Base-by-base conservation (phyloP, 805 yeast species). In the Candida dendrica region DNA sequence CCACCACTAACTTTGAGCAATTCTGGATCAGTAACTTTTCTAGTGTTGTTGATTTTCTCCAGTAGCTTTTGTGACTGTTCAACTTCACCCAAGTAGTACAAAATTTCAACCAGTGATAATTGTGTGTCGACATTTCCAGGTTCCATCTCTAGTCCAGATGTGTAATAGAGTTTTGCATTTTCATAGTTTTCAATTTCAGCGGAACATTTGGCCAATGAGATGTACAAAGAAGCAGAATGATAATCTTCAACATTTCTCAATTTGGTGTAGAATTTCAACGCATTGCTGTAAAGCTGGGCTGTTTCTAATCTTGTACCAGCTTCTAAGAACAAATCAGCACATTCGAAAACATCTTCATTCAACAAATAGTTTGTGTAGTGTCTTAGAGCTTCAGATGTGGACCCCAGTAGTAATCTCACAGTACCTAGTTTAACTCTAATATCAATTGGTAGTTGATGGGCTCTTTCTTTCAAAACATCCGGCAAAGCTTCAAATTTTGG, bases 401-500 rank as follows among this genome's bases (percentile, higher is more conserved):
- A 71, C 40, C 77, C 80, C 31, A 77, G 63, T 42, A 79, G 77
- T 27, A 93, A 63, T 44, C 98, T 71, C 38, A 86, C 69, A 10
- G 79, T 60, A 0, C 96, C 95, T 19, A 93, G 58, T 59, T 93
- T 86, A 26, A 79, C 81, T 42, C 98, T 64, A 20, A 93, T 85
- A 64, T 91, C 98, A 37, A 90, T 79, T 2, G 98, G 98, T 17
- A 93, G 61, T 8, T 71, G 53, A 51, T 69, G 69, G 31, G 63
- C 48, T 42, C 65, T 59, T 4, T 62, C 58, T 42, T 72, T 74
- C 37, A 62, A 63, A 11, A 45, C 46, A 32, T 55, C 56, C 1
- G 70, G 51, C 20, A 76, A 48, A 1, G 68, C 60, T 40, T 66
- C 69, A 50, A 59, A 77, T 38, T 65, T 67, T 9, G 65, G 60